A percentile compares a stretch with the other conserved stretches of the same genome.
phyloP scores from a whole-genome alignment of 495 filamentous ascomycete genomes.

The Trichoderma reesei region DNA sequence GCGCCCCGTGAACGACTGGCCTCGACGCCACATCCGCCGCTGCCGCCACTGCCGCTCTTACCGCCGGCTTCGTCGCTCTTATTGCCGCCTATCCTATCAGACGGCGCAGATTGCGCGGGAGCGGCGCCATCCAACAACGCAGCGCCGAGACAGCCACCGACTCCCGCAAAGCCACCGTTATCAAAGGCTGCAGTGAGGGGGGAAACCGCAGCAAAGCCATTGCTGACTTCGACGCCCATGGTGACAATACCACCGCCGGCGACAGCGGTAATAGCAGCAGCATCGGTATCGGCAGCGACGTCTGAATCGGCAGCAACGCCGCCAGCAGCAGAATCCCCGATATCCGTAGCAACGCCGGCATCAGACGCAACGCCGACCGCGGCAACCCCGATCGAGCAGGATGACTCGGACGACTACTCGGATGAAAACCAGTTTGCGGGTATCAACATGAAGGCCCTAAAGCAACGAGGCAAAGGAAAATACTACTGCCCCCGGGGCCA shows the following conservation, averaged over 20 bases:
- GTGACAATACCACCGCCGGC: too few species aligned
- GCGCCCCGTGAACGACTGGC: not conserved
- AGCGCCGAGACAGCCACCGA: too few species aligned
- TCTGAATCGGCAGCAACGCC: not conserved
- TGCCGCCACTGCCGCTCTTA: not conserved
- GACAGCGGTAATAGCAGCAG: too few species aligned
- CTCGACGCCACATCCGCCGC: not conserved
- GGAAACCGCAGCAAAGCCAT: too few species aligned
- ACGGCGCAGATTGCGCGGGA: too few species aligned
- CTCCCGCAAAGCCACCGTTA: too few species aligned
- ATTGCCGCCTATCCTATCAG: not conserved
- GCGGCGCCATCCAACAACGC: too few species aligned
- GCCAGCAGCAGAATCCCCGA: not conserved
- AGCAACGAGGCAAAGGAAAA: conserved; percentile 4
- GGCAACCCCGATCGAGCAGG: not conserved
- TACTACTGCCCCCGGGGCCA: conserved; percentile 6
- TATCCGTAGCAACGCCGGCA: not conserved
- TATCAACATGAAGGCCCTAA: conserved; percentile 2
- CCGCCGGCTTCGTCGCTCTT: not conserved
- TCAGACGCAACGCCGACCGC: not conserved
- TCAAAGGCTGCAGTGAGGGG: too few species aligned
- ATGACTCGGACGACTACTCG: not conserved
- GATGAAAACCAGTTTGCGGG: not conserved
- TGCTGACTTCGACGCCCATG: too few species aligned
- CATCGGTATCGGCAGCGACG: too few species aligned